A percentile compares a stretch with the other conserved stretches of the same genome.
Evolutionary conservation across 352 stramenopile species (phyloP).

Genomic region (Halophytophthora batemanensis): DNA sequence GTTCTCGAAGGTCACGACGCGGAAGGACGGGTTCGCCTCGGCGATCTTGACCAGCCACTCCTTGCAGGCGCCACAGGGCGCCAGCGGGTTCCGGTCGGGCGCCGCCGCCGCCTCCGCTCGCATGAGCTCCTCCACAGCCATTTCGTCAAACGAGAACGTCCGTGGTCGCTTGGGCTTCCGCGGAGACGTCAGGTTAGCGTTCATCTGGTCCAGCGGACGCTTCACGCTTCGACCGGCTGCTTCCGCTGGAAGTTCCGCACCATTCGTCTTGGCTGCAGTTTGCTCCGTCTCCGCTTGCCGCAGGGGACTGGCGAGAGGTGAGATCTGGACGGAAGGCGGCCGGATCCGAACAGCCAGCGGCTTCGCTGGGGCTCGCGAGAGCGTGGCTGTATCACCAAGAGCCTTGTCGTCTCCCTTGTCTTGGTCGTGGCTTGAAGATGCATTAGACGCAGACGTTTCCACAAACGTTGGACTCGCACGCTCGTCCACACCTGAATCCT

Average conservation of each 20-base stretch:
- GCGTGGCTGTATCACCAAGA: conserved; percentile 3
- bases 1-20: conserved; percentile 97
- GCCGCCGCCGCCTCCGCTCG: conserved; percentile 25
- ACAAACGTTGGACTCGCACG: conserved; percentile 13
- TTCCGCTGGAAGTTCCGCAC: not conserved
- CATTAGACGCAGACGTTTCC: conserved; percentile 12
- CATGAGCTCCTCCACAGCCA: conserved; percentile 44
- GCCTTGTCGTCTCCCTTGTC: too few species aligned
- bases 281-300: too few species aligned
- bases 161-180: conserved; percentile 81
- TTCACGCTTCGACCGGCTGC: conserved; percentile 19
- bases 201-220: conserved; percentile 21
- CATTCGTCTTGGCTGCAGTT: too few species aligned
- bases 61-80: conserved; percentile 97
- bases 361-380: conserved; percentile 3
- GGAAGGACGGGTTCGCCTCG: conserved; percentile 96
- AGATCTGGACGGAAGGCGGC: conserved; percentile 11
- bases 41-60: conserved; percentile 99
- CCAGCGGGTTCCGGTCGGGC: conserved; percentile 94
- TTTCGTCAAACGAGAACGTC: conserved; percentile 79
- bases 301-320: too few species aligned
- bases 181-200: conserved; percentile 27
- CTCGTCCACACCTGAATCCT: conserved; percentile 14
- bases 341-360: conserved; percentile 15
- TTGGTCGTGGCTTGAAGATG: too few species aligned